A percentile compares a stretch with the other conserved stretches of the same genome.
Evolutionary conservation across 2,329 filamentous ascomycete genomes (phyloP).

Genomic region (Penicillium olsonii): DNA sequence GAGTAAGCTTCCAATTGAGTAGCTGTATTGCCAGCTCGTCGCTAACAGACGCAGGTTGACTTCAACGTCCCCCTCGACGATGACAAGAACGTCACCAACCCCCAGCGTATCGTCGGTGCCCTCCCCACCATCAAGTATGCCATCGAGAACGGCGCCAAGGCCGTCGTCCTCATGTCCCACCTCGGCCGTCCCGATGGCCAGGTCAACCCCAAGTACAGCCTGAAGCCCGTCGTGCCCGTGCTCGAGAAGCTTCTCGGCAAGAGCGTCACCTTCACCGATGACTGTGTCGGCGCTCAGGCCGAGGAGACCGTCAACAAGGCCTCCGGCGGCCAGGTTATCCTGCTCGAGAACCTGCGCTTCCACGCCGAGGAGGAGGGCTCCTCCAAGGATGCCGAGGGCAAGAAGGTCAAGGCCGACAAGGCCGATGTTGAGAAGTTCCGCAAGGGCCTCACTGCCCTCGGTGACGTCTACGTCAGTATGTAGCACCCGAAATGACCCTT

Average conservation of each 20-base stretch:
- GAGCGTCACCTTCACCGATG: constrained; percentile 82
- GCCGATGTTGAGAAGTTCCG: constrained; percentile 89
- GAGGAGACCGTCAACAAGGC: constrained; percentile 88
- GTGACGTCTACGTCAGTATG: constrained; percentile 95
- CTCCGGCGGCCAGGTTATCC: constrained; percentile 76
- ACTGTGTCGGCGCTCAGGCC: constrained; percentile 86
- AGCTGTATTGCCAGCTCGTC: constrained; percentile 7
- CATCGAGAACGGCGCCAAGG: constrained; percentile 84
- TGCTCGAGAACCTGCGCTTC: constrained; percentile 98
- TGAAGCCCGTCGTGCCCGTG: constrained; percentile 87
- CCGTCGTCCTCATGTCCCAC: constrained; percentile 97
- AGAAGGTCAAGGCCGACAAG: constrained; percentile 98
- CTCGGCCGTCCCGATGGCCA: constrained; percentile 93
- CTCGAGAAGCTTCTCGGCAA: constrained; percentile 87
- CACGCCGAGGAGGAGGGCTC: constrained; percentile 98
- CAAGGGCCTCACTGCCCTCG: constrained; percentile 89
- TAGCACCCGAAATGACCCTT: background rate
- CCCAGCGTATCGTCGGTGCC: constrained; percentile 95
- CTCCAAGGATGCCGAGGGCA: constrained; percentile 88
- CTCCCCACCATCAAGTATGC: constrained; percentile 94
- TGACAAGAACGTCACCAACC: constrained; percentile 94
- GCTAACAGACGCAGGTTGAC: constrained; percentile 70
- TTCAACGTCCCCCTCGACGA: constrained; percentile 98
- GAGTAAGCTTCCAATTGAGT: constrained; percentile 62
- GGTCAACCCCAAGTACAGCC: constrained; percentile 87